These are phyloP conservation scores for Dipodascopsis uninucleata DNA, from an alignment of 805 yeast species.

Conservation along the genomic window DNA sequence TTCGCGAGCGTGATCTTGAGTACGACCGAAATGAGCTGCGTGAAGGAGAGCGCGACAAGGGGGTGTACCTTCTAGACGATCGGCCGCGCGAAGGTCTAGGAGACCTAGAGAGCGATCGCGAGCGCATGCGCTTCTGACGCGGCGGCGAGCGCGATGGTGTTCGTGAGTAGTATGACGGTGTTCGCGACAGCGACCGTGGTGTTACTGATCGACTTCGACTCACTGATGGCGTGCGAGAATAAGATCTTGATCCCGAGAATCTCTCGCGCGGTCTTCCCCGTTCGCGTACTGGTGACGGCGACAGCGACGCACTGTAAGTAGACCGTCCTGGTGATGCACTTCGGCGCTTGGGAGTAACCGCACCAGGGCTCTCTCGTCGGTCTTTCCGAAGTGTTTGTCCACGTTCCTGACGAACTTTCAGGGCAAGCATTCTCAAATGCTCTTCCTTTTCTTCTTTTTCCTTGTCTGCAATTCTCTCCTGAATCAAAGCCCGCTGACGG, in stretches of 20 bases:
- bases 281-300: conserved; percentile 17
- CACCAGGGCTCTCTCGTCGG: conserved; percentile 2
- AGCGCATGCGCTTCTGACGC: neutral
- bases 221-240: conserved; percentile 9
- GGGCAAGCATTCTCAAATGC: conserved; percentile 49
- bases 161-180: neutral
- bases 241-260: conserved; percentile 4
- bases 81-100: no score
- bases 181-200: conserved; percentile 4
- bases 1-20: no score
- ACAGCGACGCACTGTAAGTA: conserved; percentile 9
- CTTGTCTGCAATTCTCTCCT: conserved; percentile 48
- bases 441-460: conserved; percentile 51
- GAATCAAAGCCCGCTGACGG: conserved; percentile 48
- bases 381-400: conserved; percentile 1
- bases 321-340: conserved; percentile 1
- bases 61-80: no score
- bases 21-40: no score
- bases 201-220: neutral
- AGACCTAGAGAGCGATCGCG: conserved; percentile 1
- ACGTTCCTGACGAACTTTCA: conserved; percentile 44
- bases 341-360: conserved; percentile 2
- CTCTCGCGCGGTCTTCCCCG: conserved; percentile 16
- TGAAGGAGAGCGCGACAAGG: no score
- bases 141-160: neutral